Conservation (phyloP, 2,329 filamentous ascomycete genomes). For the Lachnellula arida region DNA sequence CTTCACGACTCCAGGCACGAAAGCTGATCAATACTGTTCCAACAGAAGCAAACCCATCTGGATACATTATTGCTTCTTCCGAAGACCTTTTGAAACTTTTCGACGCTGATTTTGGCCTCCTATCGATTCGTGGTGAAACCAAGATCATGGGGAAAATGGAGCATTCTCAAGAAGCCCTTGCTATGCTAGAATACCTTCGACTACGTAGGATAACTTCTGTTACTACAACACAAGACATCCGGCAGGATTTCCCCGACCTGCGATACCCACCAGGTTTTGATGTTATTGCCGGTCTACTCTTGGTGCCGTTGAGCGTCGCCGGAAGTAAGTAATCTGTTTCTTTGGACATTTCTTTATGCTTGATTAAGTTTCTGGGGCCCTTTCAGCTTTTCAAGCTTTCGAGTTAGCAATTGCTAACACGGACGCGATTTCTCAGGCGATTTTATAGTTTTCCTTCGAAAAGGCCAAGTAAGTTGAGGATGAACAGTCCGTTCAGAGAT, state of each 20-base stretch:
- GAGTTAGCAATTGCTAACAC: not conserved
- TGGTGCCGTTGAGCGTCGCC: slow-evolving; percentile 72
- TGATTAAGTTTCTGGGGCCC: not conserved
- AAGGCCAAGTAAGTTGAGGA: slow-evolving; percentile 47
- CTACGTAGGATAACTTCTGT: slow-evolving; percentile 72
- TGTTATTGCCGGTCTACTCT: slow-evolving; percentile 70
- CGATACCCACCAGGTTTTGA: slow-evolving; percentile 75
- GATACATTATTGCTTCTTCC: slow-evolving; percentile 85
- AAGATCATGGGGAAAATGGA: slow-evolving; percentile 74
- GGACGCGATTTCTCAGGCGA: slow-evolving; percentile 42
- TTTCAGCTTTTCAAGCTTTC: not conserved
- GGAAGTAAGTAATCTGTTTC: slow-evolving; percentile 39
- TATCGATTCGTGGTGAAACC: slow-evolving; percentile 84
- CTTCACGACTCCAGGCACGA: slow-evolving; percentile 75
- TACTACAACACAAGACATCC: slow-evolving; percentile 71
- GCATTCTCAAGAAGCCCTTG: slow-evolving; percentile 76
- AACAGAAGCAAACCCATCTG: slow-evolving; percentile 75
- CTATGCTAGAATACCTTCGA: slow-evolving; percentile 78
- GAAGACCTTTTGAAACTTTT: slow-evolving; percentile 81
- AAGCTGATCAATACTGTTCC: slow-evolving; percentile 85
- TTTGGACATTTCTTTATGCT: not conserved
- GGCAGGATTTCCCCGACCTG: slow-evolving; percentile 74
- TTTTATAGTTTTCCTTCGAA: slow-evolving; percentile 85
- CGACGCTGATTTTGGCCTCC: slow-evolving; percentile 78
- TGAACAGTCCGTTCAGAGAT: not conserved